These are phyloP conservation scores for Leucosporidium scottii DNA, from an alignment of 768 basidiomycete species.

Conservation along the genomic window DNA sequence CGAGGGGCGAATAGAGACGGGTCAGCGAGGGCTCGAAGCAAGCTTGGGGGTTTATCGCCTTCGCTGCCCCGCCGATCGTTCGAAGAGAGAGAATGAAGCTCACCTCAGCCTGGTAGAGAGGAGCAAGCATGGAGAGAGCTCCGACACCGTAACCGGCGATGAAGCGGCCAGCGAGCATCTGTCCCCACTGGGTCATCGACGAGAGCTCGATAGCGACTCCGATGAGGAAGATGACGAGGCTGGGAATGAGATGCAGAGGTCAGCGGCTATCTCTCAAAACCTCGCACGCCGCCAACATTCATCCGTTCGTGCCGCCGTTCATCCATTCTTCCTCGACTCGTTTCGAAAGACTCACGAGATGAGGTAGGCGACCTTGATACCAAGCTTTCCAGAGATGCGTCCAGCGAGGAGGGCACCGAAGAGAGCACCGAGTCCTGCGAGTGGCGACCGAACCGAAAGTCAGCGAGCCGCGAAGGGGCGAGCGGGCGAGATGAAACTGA, in stretches of 20 bases:
- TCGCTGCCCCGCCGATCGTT: too few relatives aligned
- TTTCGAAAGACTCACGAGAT: conserved; percentile 10
- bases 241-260: neutral
- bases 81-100: neutral
- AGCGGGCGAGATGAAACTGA: neutral
- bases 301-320: neutral
- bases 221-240: conserved; percentile 28
- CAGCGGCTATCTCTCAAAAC: neutral
- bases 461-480: too few relatives aligned
- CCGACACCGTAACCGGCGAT: conserved; percentile 26
- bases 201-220: conserved; percentile 29
- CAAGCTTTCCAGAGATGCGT: conserved; percentile 7
- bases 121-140: conserved; percentile 49
- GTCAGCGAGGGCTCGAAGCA: neutral
- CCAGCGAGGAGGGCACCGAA: conserved; percentile 24
- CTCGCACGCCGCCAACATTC: neutral
- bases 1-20: conserved; percentile 41
- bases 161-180: conserved; percentile 12
- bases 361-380: conserved; percentile 27
- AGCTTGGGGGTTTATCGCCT: too few relatives aligned
- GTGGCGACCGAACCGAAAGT: too few relatives aligned
- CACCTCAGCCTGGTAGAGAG: conserved; percentile 57
- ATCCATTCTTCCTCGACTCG: neutral
- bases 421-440: conserved; percentile 22
- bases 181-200: conserved; percentile 14